Evolutionary conservation across 495 filamentous ascomycete species (phyloP).

Genomic region (Penicillium lividum): DNA sequence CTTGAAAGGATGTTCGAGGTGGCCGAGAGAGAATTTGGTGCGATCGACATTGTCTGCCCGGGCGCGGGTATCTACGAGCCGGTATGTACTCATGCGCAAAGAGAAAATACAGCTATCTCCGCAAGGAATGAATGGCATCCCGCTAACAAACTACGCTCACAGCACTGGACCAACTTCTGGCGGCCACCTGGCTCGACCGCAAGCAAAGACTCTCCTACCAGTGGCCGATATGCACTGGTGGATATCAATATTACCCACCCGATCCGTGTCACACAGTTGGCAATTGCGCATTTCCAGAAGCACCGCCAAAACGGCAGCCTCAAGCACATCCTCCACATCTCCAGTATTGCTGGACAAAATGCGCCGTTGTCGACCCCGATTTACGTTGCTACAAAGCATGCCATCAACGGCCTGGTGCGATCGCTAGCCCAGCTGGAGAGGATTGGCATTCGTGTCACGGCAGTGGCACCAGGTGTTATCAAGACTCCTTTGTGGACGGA

Average conservation of each 20-base stretch:
- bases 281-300: conserved; percentile 57
- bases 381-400: conserved; percentile 65
- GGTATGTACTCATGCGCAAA: conserved; percentile 25
- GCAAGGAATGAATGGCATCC: background rate
- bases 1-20: conserved; percentile 59
- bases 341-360: conserved; percentile 63
- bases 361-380: conserved; percentile 51
- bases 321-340: conserved; percentile 61
- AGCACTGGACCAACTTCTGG: conserved; percentile 68
- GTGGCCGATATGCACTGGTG: conserved; percentile 55
- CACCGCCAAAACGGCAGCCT: conserved; percentile 32
- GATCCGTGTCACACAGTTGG: conserved; percentile 66
- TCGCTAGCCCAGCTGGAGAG: conserved; percentile 49
- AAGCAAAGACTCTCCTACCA: conserved; percentile 49
- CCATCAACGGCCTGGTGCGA: conserved; percentile 61
- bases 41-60: conserved; percentile 65
- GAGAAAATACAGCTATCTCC: background rate
- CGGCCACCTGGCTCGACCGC: conserved; percentile 53
- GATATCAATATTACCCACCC: conserved; percentile 73
- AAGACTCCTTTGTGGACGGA: conserved; percentile 71
- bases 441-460: conserved; percentile 63
- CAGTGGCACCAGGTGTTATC: conserved; percentile 66
- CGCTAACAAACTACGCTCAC: background rate
- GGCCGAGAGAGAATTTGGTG: conserved; percentile 55
- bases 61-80: conserved; percentile 72